Conservation (phyloP, 163 green algal species). For the Picocystis sp. region DNA sequence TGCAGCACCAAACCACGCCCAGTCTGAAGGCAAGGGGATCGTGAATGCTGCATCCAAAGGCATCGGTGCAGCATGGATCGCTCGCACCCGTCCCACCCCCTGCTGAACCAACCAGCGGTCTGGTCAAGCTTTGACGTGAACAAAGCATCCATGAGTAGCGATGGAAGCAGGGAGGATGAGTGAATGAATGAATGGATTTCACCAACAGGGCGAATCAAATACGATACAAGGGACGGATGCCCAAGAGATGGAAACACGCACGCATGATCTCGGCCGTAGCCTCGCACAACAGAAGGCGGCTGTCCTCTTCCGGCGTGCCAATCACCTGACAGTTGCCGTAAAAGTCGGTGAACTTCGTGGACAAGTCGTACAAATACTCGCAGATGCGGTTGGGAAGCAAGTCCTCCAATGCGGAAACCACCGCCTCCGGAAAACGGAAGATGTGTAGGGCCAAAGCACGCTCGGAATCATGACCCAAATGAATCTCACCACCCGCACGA, state of each 20-base stretch:
- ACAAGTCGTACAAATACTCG: constrained; percentile 89
- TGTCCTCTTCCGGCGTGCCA: constrained; percentile 61
- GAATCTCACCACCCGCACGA: constrained; percentile 14
- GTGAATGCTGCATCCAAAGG: no score
- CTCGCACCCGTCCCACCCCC: no score
- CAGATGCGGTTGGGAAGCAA: constrained; percentile 77
- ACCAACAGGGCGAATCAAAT: constrained; percentile 34
- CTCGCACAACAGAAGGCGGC: constrained; percentile 72
- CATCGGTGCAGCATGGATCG: no score
- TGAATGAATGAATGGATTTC: no score
- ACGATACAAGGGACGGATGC: constrained; percentile 82
- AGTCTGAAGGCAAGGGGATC: no score
- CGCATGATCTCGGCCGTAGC: constrained; percentile 74
- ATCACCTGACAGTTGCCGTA: constrained; percentile 61
- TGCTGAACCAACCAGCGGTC: no score
- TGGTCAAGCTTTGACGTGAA: no score
- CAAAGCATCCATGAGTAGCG: no score
- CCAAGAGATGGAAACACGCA: constrained; percentile 82
- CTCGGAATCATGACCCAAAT: constrained; percentile 45
- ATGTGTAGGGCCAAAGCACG: constrained; percentile 17
- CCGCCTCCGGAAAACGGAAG: constrained; percentile 54
- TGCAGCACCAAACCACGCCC: no score
- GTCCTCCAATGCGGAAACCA: constrained; percentile 67
- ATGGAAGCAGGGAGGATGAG: no score
- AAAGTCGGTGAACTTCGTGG: constrained; percentile 75